Evolutionary conservation across 805 yeast species (phyloP).

Genomic region (Saccharomycopsis lassenensis): DNA sequence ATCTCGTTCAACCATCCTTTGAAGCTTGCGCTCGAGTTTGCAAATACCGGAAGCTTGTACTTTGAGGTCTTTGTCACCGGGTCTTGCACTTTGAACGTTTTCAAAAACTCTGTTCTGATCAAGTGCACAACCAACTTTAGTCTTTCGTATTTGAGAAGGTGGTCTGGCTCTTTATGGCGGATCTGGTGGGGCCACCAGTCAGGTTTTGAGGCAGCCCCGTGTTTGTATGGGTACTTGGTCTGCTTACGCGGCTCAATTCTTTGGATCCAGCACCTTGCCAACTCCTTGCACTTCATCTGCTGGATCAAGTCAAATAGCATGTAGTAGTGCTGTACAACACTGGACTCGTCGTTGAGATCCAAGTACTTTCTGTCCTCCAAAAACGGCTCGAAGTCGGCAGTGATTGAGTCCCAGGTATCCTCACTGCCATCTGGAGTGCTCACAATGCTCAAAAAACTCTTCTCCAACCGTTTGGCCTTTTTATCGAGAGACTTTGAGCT

Average conservation of each 20-base stretch:
- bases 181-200: slow-evolving; percentile 60
- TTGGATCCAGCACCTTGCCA: slow-evolving; percentile 62
- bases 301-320: slow-evolving; percentile 20
- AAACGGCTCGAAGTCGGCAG: no score
- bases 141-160: slow-evolving; percentile 49
- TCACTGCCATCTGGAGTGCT: no score
- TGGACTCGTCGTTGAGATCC: slow-evolving; percentile 6
- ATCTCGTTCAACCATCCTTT: no score
- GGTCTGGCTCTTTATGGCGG: slow-evolving; percentile 66
- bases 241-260: slow-evolving; percentile 58
- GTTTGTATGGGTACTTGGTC: slow-evolving; percentile 49
- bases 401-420: no score
- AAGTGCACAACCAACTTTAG: slow-evolving; percentile 33
- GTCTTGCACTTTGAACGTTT: no score
- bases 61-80: no score
- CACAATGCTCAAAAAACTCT: no score
- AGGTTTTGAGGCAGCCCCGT: slow-evolving; percentile 40
- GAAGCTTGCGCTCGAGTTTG: no score
- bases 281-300: slow-evolving; percentile 45
- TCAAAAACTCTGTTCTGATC: slow-evolving; percentile 3
- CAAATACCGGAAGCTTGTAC: no score
- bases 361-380: no score
- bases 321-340: slow-evolving; percentile 7
- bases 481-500: no score
- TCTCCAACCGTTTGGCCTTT: no score